These are phyloP conservation scores for Colletotrichum lindemuthianum DNA, from an alignment of 2,329 filamentous ascomycete species.

Conservation along the genomic window DNA sequence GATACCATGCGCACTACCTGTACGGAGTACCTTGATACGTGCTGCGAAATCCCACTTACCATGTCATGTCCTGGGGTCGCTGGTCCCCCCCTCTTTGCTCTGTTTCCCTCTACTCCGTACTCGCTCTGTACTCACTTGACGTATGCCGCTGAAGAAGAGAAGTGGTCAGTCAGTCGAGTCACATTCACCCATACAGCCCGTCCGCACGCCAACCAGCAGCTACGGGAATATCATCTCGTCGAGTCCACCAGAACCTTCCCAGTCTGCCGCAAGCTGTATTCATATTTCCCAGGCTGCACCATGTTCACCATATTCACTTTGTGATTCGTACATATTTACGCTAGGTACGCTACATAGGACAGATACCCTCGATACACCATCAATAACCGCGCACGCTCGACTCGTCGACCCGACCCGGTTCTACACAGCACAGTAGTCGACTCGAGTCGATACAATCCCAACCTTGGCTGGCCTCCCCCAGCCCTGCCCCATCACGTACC, in stretches of 20 bases:
- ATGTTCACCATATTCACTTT: too few relatives aligned
- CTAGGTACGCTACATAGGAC: neutral
- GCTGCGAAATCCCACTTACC: too few relatives aligned
- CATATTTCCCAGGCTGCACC: too few relatives aligned
- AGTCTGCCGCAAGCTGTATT: too few relatives aligned
- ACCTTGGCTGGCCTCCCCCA: constrained; percentile 44
- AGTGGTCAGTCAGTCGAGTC: neutral
- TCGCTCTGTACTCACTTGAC: constrained; percentile 34
- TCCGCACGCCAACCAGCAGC: constrained; percentile 2
- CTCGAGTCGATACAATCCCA: constrained; percentile 36
- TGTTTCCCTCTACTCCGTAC: neutral
- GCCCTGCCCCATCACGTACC: constrained; percentile 45
- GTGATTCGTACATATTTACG: too few relatives aligned
- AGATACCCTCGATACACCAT: too few relatives aligned
- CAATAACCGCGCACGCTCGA: too few relatives aligned
- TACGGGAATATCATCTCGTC: neutral
- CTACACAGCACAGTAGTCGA: too few relatives aligned
- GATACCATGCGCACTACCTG: constrained; percentile 22
- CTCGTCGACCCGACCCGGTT: constrained; percentile 14
- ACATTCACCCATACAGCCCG: neutral
- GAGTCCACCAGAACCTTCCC: too few relatives aligned
- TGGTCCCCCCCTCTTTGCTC: too few relatives aligned
- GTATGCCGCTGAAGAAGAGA: constrained; percentile 46
- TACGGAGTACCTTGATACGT: too few relatives aligned
- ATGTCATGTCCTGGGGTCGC: too few relatives aligned